These are phyloP conservation scores for Azolla pinnata DNA, from an alignment of 75 land plant species.

Conservation along the genomic window DNA sequence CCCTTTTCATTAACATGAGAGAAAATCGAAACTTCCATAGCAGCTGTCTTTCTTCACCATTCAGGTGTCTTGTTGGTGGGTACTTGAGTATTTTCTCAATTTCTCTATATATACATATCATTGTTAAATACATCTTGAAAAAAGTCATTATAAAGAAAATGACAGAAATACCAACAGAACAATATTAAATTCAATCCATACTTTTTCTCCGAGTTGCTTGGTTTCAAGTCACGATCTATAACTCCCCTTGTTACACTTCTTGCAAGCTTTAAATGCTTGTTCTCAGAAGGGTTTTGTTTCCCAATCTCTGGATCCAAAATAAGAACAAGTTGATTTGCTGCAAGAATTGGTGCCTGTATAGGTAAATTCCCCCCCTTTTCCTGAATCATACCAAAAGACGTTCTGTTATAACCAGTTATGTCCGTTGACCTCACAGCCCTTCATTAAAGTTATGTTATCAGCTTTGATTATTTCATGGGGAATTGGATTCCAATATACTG, in stretches of 20 bases:
- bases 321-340: slow-evolving; percentile 73
- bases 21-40: slow-evolving; percentile 91
- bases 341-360: slow-evolving; percentile 65
- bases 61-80: slow-evolving; percentile 77
- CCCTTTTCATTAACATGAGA: slow-evolving; percentile 79
- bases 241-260: slow-evolving; percentile 86
- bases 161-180: neutral
- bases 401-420: too few species aligned
- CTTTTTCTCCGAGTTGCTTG: slow-evolving; percentile 76
- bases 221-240: slow-evolving; percentile 85
- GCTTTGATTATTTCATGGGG: slow-evolving; percentile 1
- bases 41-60: slow-evolving; percentile 85
- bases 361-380: slow-evolving; percentile 64
- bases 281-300: slow-evolving; percentile 84
- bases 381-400: too few species aligned
- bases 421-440: too few species aligned
- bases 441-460: neutral
- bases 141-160: slow-evolving; percentile 1
- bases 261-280: slow-evolving; percentile 91
- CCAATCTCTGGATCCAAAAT: slow-evolving; percentile 97
- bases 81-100: slow-evolving; percentile 71
- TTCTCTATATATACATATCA: slow-evolving; percentile 41
- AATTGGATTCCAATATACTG: neutral
- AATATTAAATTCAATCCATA: slow-evolving; percentile 22
- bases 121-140: slow-evolving; percentile 3